Evolutionary conservation across 108 stramenopile genomes (phyloP).

Genomic region (Schizochytrium sp.): DNA sequence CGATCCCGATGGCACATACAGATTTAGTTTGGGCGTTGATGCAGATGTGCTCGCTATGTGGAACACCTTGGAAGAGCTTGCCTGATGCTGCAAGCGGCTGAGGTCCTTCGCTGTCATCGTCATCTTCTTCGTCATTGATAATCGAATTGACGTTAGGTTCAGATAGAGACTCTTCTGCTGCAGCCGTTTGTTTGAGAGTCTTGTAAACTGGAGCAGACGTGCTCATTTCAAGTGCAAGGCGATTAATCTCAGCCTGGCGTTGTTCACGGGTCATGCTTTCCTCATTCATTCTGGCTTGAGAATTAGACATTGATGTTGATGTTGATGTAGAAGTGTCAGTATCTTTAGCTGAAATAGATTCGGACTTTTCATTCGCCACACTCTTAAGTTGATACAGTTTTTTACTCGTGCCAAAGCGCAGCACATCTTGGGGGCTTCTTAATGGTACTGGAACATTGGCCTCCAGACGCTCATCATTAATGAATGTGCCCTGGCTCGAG

Average conservation of each 20-base stretch:
- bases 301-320: background rate
- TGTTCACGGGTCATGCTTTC: background rate
- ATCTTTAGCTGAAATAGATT: too few relatives aligned
- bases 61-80: background rate
- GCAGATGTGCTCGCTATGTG: background rate
- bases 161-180: background rate
- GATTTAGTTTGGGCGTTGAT: background rate
- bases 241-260: background rate
- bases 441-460: background rate
- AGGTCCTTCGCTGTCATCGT: background rate
- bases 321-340: too few relatives aligned
- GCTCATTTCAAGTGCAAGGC: constrained; percentile 2
- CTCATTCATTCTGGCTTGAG: background rate
- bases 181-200: too few relatives aligned
- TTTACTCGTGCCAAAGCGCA: constrained; percentile 24
- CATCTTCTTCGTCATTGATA: background rate
- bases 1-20: background rate
- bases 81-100: background rate
- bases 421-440: background rate
- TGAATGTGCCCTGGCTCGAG: constrained; percentile 29
- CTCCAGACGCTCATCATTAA: constrained; percentile 50
- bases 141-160: background rate
- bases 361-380: too few relatives aligned
- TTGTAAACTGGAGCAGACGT: background rate
- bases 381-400: background rate